Evolutionary conservation across 2,329 filamentous ascomycete genomes (phyloP), one percentile per base, ranked within the genome.

Genomic region (Atkinsonella hypoxylon): DNA sequence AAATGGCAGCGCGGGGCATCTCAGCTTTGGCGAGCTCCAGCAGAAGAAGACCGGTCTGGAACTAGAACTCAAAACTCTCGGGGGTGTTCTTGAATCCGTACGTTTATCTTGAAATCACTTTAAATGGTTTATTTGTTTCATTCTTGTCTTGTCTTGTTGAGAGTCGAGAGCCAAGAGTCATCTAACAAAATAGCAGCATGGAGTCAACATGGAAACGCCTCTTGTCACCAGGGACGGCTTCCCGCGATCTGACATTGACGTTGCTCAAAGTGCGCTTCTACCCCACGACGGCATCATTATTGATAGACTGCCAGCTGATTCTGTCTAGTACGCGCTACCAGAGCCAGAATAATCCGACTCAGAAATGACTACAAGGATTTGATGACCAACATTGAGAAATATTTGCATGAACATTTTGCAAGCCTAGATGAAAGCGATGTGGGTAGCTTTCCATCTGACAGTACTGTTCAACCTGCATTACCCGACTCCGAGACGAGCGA

Each of bases 331-430:
- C 87, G 93, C 54, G 95, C 89, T n/a, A 95, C 90, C 38, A 79
- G 93, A 67, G 80, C 90, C 30, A 83, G 87, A 54, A 95, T 98
- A 58, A 93, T 97, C 58, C 77, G 83, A 58, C 76, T 97, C 39
- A 83, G 87, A 56, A 97, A 96, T 63, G 93, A 98, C 67, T 91
- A 95, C 71, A 96, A 94, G 64, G 81, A 83, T 39, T 70, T 96
- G 42, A 96, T 97, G 89, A 70, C 70, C 52, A 74, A 77, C 52
- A 84, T 97, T 58, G 93, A 97, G 67, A 83, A 83, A 61, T 82
- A 83, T 45, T 77, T 98, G n/a, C 89, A 97, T 63, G 83, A 86
- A 57, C 86, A 93, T 63, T 95, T 97, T 65, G 89, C 89, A n/a
- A 81, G 71, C 54, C 65, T 87, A 42, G 75, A 78, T 55, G 74